A percentile compares a stretch with the other conserved stretches of the same genome.
These are phyloP conservation scores for Moesziomyces sp. DNA, from an alignment of 1,284 basidiomycete genomes.

Conservation along the genomic window DNA sequence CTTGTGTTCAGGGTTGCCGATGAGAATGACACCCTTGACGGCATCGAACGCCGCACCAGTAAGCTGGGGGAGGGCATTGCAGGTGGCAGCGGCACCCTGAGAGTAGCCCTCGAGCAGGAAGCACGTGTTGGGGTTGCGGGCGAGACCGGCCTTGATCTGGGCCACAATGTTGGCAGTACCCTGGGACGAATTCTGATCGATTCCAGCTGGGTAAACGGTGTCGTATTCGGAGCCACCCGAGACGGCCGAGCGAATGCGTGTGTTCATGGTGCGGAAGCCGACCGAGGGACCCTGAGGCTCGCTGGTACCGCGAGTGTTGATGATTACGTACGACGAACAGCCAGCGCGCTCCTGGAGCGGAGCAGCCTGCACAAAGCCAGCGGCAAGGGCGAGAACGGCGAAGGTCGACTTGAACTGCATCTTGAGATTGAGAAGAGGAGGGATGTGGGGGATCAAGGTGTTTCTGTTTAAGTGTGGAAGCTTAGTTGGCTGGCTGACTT, in stretches of 20 bases:
- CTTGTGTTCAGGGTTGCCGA: conserved; percentile 64
- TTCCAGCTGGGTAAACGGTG: conserved; percentile 63
- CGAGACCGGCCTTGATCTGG: conserved; percentile 21
- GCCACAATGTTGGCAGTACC: conserved; percentile 56
- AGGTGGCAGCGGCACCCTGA: conserved; percentile 64
- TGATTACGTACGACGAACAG: conserved; percentile 49
- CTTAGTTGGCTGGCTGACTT: no score
- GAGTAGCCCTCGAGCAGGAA: conserved; percentile 51
- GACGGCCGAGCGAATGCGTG: conserved; percentile 26
- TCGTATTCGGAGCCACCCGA: conserved; percentile 52
- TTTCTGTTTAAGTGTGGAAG: background rate
- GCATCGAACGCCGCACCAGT: conserved; percentile 48
- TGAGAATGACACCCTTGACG: conserved; percentile 64
- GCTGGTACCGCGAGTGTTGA: conserved; percentile 65
- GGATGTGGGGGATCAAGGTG: background rate
- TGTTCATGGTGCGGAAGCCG: conserved; percentile 53
- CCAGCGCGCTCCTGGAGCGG: conserved; percentile 23
- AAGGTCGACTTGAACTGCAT: conserved; percentile 26
- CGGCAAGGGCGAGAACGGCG: conserved; percentile 12
- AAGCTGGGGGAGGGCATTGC: conserved; percentile 53
- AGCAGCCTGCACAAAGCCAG: conserved; percentile 13
- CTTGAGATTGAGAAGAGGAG: background rate
- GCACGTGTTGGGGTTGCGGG: conserved; percentile 28
- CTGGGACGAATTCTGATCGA: conserved; percentile 47
- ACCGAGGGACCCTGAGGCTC: conserved; percentile 61